Evolutionary conservation across 176 grass and related monocot species (phyloP), one percentile per base, ranked within the genome.

Genomic region (Phragmites australis): DNA sequence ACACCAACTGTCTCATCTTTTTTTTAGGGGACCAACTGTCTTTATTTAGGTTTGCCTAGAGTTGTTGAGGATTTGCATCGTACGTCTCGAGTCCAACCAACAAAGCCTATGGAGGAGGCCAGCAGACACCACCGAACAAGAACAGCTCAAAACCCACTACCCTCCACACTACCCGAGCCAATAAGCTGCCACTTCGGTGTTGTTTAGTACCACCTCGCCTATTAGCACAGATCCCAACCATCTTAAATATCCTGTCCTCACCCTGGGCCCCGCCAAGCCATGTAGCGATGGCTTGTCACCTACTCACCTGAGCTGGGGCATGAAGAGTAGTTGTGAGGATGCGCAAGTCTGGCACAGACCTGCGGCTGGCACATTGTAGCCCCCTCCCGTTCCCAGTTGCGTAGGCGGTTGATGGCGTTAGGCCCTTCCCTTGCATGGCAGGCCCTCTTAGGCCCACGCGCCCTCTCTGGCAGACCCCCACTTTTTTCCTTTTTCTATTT

Each of bases 301-400:
- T n/a, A n/a, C n/a, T n/a, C n/a, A n/a, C n/a, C n/a, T 52, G 51
- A 55, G 50, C 32, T 31, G 51, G 71, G 71, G 71, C 50, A 41
- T 1, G 2, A 17, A 56, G 51, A n/a, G n/a, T n/a, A n/a, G 50
- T 74, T 59, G 76, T 65, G 76, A 18, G 30, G 60, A 65, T 65
- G 76, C 14, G n/a, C 21, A 31, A 0, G 45, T 65, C 29, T 26
- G 45, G 60, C 31, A 21, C 42, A 39, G 54, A 3, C 11, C 23
- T 45, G 39, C 2, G 25, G 47, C 0, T 72, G n/a, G 46, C 67
- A 11, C 6, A 52, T 2, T 32, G 16, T 15, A 47, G 47, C 27
- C 69, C 69, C 46, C n/a, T n/a, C 69, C 44, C 50, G 71, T 56
- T 42, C 50, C 32, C 56, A 55, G 51, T 74, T 72, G 70, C 3